A percentile compares a stretch with the other conserved stretches of the same genome.
Conservation (phyloP, 2,329 filamentous ascomycete species). For the Diaporthe helianthi region DNA sequence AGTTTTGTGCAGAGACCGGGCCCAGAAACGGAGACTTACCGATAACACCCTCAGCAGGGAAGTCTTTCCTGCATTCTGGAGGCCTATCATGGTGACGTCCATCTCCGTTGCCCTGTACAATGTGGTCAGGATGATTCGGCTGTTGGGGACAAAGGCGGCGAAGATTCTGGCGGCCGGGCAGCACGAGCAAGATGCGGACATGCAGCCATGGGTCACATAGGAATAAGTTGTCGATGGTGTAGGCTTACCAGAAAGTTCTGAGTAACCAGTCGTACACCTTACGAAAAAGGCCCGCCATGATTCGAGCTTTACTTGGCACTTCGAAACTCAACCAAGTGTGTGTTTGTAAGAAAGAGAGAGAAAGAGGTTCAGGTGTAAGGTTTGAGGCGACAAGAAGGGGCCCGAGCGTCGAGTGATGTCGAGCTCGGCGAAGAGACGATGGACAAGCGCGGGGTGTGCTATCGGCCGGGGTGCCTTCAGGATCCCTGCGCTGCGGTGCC, state of each 20-base stretch:
- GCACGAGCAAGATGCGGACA: slow-evolving; percentile 40
- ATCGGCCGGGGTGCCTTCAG: slow-evolving; percentile 47
- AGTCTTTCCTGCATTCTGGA: slow-evolving; percentile 98
- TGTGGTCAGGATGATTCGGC: slow-evolving; percentile 23
- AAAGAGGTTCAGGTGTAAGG: slow-evolving; percentile 28
- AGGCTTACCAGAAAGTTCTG: slow-evolving; percentile 90
- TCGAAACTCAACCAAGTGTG: slow-evolving; percentile 6
- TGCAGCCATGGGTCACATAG: slow-evolving; percentile 33
- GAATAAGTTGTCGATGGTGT: not conserved
- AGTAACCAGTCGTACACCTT: slow-evolving; percentile 98
- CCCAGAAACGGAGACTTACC: slow-evolving; percentile 65
- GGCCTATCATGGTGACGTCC: slow-evolving; percentile 98
- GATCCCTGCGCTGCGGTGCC: slow-evolving; percentile 47
- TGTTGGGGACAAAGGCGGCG: not conserved
- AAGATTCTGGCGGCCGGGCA: slow-evolving; percentile 19
- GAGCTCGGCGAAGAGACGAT: slow-evolving; percentile 39
- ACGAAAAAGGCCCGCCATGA: slow-evolving; percentile 91
- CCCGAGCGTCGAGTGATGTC: slow-evolving; percentile 34
- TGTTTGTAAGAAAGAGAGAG: slow-evolving; percentile 8
- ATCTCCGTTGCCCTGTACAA: slow-evolving; percentile 89
- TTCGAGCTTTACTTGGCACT: slow-evolving; percentile 41
- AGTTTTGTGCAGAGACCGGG: not conserved
- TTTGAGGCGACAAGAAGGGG: slow-evolving; percentile 4
- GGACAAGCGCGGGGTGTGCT: slow-evolving; percentile 41
- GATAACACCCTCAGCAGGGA: slow-evolving; percentile 91